These are phyloP conservation scores for Gynandropsis gynandra DNA, from an alignment of 345 rosid species.

Conservation along the genomic window DNA sequence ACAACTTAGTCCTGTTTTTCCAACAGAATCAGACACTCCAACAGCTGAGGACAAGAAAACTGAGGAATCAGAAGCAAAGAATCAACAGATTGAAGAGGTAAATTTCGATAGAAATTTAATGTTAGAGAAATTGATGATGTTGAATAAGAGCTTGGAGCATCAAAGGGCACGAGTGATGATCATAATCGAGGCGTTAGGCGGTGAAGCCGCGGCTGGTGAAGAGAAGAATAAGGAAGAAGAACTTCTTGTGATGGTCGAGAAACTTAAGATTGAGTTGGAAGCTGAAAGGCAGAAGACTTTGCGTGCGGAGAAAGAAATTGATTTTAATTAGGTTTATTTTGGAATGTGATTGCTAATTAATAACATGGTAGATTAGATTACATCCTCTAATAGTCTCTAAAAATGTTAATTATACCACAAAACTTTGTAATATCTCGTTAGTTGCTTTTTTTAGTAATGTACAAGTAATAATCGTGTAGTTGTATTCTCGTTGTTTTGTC, in stretches of 20 bases:
- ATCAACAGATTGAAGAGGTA: slow-evolving; percentile 10
- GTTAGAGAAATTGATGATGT: slow-evolving; percentile 36
- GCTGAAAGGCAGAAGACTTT: slow-evolving; percentile 26
- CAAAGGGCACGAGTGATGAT: slow-evolving; percentile 43
- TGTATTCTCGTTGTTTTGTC: too few relatives aligned
- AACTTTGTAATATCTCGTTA: too few relatives aligned
- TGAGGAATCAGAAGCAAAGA: slow-evolving; percentile 9
- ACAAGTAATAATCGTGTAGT: too few relatives aligned
- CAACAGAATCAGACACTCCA: slow-evolving; percentile 29
- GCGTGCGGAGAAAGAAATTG: slow-evolving; percentile 21
- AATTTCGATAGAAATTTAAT: slow-evolving; percentile 29
- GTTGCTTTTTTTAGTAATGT: too few relatives aligned
- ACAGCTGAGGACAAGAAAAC: background rate
- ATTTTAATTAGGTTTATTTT: slow-evolving; percentile 1
- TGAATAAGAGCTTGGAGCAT: slow-evolving; percentile 63
- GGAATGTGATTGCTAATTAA: background rate
- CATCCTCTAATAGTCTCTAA: too few relatives aligned
- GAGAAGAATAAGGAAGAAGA: slow-evolving; percentile 41
- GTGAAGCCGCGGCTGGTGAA: slow-evolving; percentile 29
- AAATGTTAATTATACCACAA: too few relatives aligned
- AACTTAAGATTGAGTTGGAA: slow-evolving; percentile 40
- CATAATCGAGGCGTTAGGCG: slow-evolving; percentile 48
- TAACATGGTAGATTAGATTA: too few relatives aligned
- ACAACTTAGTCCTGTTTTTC: slow-evolving; percentile 70
- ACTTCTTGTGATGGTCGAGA: slow-evolving; percentile 36